Base-by-base conservation (phyloP, 83 land plant species). In the Diphasiastrum complanatum region DNA sequence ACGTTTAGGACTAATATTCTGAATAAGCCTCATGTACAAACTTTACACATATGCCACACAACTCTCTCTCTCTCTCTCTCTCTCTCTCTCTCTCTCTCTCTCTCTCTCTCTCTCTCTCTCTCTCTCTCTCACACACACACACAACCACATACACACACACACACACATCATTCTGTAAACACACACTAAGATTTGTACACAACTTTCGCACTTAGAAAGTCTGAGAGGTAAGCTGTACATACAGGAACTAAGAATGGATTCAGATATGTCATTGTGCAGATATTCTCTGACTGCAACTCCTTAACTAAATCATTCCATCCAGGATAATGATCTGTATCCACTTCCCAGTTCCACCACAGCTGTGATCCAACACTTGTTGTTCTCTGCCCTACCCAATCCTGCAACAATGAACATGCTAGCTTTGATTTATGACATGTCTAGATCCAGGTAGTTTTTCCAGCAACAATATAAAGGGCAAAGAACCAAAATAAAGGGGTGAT, bases 331-430 rank as follows among this genome's bases (percentile, higher is more conserved):
- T 36, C 55, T n/a, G 51, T 49, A 50, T 91, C 97, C 34, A 86
- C 84, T 65, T 91, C 97, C 97, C 97, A 91, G 35, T 91, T 91
- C 97, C 97, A 86, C 97, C 97, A 86, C 0, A 90, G 72, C 60
- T 91, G 97, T 59, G 84, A 86, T 10, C 92, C 97, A 45, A 91
- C 78, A 32, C 84, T 31, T 45, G 97, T 91, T 50, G 76, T 71
- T 47, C 97, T 79, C 61, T 86, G 86, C 2, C 97, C 97, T 5
- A 84, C 93, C 97, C 97, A 91, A 61, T 91, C 97, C 97, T 91
- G 67, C 33, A 61, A 2, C 3, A 37, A 22, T 37, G 22, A 4
- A n/a, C 19, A 35, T 22, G 5, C 25, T 5, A 65, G 12, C 29
- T 10, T 3, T 4, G 10, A 8, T 56, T 54, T 16, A 23, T 53